phyloP scores from a whole-genome alignment of 352 stramenopile genomes.

The Globisporangium camurandrum region DNA sequence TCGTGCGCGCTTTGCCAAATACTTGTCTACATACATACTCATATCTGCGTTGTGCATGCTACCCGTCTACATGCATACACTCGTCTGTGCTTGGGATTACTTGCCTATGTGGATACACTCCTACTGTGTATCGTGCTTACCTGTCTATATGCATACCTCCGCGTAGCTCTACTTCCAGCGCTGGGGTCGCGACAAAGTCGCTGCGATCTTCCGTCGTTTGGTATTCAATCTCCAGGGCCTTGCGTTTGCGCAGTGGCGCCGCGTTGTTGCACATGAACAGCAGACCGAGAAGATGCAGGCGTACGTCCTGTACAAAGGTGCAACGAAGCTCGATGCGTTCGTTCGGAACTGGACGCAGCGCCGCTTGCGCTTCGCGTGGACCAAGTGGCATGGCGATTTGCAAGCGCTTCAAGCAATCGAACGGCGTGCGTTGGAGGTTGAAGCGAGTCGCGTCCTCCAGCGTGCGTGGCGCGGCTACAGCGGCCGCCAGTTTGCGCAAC shows the following conservation, averaged over 20 bases:
- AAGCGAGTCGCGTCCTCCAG: slow-evolving; percentile 51
- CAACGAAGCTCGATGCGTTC: slow-evolving; percentile 67
- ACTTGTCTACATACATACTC: too few relatives aligned
- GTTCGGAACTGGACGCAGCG: slow-evolving; percentile 63
- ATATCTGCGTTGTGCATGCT: too few relatives aligned
- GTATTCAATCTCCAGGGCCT: slow-evolving; percentile 59
- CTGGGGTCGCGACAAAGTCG: slow-evolving; percentile 70
- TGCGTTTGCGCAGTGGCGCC: slow-evolving; percentile 54
- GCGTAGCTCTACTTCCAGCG: slow-evolving; percentile 76
- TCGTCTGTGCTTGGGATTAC: too few relatives aligned
- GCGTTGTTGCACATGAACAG: slow-evolving; percentile 41
- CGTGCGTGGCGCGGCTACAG: slow-evolving; percentile 47
- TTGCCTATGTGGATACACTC: too few relatives aligned
- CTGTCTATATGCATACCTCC: slow-evolving; percentile 1
- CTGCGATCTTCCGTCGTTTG: slow-evolving; percentile 63
- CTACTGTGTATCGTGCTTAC: too few relatives aligned
- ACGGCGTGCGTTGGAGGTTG: slow-evolving; percentile 31
- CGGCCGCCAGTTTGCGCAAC: slow-evolving; percentile 30
- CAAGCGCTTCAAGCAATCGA: slow-evolving; percentile 43
- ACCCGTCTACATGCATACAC: too few relatives aligned
- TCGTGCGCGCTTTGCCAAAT: background rate
- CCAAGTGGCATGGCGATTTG: slow-evolving; percentile 58
- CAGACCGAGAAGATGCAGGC: slow-evolving; percentile 66
- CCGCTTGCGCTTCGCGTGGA: slow-evolving; percentile 59
- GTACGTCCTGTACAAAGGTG: slow-evolving; percentile 74